Evolutionary conservation across 495 filamentous ascomycete genomes (phyloP).

Genomic region (Aspergillus egyptiacus): DNA sequence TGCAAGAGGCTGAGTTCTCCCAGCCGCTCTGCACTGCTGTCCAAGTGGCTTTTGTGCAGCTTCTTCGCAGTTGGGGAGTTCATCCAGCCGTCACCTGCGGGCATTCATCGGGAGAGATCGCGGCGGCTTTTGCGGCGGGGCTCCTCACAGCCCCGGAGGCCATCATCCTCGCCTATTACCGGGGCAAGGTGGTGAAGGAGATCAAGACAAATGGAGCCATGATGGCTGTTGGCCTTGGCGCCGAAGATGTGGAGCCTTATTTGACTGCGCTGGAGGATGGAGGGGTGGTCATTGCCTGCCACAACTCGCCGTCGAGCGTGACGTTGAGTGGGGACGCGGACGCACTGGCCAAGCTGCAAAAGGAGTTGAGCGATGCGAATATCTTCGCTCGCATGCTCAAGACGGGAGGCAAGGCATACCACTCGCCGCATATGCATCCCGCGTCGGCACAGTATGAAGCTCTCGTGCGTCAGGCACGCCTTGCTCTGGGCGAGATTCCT

Average conservation of each 20-base stretch:
- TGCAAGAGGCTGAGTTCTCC: conserved; percentile 21
- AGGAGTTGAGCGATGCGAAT: background rate
- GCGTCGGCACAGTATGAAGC: background rate
- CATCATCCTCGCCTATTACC: conserved; percentile 45
- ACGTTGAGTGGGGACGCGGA: conserved; percentile 34
- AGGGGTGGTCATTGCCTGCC: conserved; percentile 21
- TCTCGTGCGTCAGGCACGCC: background rate
- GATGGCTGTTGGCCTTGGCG: conserved; percentile 43
- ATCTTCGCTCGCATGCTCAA: background rate
- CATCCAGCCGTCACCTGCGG: conserved; percentile 36
- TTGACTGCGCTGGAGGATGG: conserved; percentile 14
- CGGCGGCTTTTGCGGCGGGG: conserved; percentile 34
- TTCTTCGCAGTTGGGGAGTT: conserved; percentile 40
- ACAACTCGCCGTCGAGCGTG: conserved; percentile 27
- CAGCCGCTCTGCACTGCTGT: conserved; percentile 42
- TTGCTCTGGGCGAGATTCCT: background rate
- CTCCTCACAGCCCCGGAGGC: conserved; percentile 31
- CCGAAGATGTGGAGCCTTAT: conserved; percentile 31
- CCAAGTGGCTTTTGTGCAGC: conserved; percentile 32
- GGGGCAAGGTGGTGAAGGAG: conserved; percentile 32
- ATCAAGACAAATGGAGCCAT: conserved; percentile 36
- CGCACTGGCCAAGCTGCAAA: conserved; percentile 14
- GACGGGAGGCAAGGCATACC: background rate
- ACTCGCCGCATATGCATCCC: background rate
- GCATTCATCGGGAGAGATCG: conserved; percentile 41